Evolutionary conservation across 2,329 filamentous ascomycete species (phyloP).

Genomic region (Knoxdaviesia capensis): DNA sequence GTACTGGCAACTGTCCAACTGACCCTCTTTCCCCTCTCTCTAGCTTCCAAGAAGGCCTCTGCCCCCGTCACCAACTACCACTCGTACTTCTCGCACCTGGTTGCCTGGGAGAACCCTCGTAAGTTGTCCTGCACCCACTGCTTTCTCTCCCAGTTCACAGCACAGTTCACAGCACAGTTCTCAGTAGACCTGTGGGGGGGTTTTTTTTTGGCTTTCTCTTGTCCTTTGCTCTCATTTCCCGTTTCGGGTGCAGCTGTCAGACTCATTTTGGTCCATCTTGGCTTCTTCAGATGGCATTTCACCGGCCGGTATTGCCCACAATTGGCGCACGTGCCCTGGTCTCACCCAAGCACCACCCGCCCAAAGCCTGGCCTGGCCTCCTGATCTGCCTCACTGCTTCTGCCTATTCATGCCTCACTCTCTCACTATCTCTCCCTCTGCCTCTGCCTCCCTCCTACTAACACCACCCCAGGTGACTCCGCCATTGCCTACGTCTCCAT

Average conservation of each 20-base stretch:
- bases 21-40: neutral
- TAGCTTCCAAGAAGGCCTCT: slow-evolving; percentile 1
- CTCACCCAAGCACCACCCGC: no score
- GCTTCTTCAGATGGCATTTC: no score
- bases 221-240: neutral
- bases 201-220: neutral
- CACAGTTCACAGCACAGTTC: no score
- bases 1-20: no score
- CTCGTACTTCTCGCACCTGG: slow-evolving; percentile 47
- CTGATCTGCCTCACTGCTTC: neutral
- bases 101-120: slow-evolving; percentile 52
- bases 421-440: slow-evolving; percentile 1
- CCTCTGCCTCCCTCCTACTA: slow-evolving; percentile 3
- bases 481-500: slow-evolving; percentile 40
- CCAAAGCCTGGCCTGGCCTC: neutral
- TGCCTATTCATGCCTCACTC: slow-evolving; percentile 1
- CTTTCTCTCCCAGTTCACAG: no score
- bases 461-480: slow-evolving; percentile 29
- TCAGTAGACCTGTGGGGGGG: no score
- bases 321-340: no score
- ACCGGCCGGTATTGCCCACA: no score
- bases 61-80: slow-evolving; percentile 41
- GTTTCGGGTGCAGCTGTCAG: no score
- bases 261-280: no score
- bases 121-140: slow-evolving; percentile 12